Evolutionary conservation across 2,329 filamentous ascomycete genomes (phyloP).

Genomic region (Zasmidium angulare): DNA sequence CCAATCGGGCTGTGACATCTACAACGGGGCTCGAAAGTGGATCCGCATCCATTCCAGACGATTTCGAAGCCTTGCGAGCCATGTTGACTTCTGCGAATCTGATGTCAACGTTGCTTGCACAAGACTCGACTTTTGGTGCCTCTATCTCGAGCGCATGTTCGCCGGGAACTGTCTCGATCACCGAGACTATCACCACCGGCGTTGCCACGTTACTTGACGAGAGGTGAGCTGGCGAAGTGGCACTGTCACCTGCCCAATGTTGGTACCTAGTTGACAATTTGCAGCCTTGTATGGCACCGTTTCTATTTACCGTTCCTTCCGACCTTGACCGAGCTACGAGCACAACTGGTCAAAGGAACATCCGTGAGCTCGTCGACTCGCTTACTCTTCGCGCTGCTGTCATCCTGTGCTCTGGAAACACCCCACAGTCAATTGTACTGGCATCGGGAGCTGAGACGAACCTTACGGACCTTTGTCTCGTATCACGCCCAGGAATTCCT

Average conservation of each 20-base stretch:
- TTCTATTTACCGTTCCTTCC: neutral
- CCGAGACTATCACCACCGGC: neutral
- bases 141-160: neutral
- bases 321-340: neutral
- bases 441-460: neutral
- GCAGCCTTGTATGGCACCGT: neutral
- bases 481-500: neutral
- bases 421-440: neutral
- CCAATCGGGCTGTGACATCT: neutral
- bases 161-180: neutral
- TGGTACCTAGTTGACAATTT: neutral
- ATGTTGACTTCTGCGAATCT: neutral
- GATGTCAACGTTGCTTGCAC: neutral
- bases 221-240: neutral
- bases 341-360: neutral
- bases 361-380: neutral
- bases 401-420: neutral
- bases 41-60: neutral
- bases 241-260: neutral
- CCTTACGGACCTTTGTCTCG: neutral
- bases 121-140: neutral
- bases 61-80: neutral
- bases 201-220: neutral
- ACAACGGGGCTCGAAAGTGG: too few species aligned
- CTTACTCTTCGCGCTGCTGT: neutral